Evolutionary conservation across 768 basidiomycete species (phyloP).

Genomic region (Mycena capillaripes): DNA sequence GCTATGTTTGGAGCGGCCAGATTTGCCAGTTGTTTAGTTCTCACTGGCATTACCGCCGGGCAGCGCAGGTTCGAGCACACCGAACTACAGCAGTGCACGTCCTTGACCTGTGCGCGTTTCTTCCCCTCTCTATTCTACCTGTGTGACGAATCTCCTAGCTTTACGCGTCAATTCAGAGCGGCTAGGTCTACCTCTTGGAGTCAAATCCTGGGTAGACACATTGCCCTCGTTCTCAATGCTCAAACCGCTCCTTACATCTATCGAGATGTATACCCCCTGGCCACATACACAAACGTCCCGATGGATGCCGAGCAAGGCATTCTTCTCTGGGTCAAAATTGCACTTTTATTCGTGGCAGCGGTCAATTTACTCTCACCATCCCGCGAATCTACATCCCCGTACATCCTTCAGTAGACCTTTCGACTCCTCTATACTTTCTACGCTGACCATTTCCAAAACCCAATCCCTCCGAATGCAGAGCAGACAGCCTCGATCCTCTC

Average conservation of each 20-base stretch:
- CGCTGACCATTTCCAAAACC: too few species aligned
- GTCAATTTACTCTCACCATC: too few species aligned
- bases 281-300: slow-evolving; percentile 37
- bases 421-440: too few species aligned
- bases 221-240: slow-evolving; percentile 34
- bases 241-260: slow-evolving; percentile 59
- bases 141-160: background rate
- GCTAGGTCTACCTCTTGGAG: slow-evolving; percentile 7
- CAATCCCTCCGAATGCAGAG: too few species aligned
- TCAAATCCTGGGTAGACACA: too few species aligned
- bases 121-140: background rate
- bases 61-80: slow-evolving; percentile 7
- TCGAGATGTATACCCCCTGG: slow-evolving; percentile 32
- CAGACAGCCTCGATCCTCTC: too few species aligned
- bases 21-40: background rate
- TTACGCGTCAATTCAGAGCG: slow-evolving; percentile 15
- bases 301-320: slow-evolving; percentile 52
- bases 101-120: background rate
- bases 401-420: too few species aligned
- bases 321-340: slow-evolving; percentile 58
- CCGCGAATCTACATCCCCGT: too few species aligned
- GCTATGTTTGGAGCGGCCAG: background rate
- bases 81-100: background rate
- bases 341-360: slow-evolving; percentile 38
- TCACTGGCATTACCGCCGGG: background rate